Evolutionary conservation across 208 protist species (phyloP).

Genomic region (Trichomonas vaginalis): DNA sequence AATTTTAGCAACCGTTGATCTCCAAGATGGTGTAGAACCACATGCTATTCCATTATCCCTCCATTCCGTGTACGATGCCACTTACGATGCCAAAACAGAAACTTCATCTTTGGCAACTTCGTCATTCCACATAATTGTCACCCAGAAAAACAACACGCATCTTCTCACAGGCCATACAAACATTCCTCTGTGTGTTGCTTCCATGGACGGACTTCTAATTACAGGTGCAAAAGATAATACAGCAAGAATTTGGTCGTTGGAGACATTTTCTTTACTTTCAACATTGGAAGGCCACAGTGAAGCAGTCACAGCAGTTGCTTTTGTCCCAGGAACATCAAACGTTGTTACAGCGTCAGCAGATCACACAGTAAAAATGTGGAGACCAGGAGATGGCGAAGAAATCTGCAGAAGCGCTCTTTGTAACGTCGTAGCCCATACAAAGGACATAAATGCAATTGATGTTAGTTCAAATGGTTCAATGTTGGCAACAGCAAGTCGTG

Average conservation of each 20-base stretch:
- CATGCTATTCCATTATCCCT: neutral
- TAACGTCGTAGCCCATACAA: slow-evolving; percentile 7
- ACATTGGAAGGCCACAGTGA: slow-evolving; percentile 8
- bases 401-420: neutral
- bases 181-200: neutral
- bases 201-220: neutral
- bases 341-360: slow-evolving; percentile 9
- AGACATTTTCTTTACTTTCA: neutral
- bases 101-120: neutral
- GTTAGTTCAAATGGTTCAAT: slow-evolving; percentile 18
- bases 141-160: neutral
- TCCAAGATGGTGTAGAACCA: neutral
- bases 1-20: neutral
- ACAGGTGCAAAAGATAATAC: neutral
- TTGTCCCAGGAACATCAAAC: slow-evolving; percentile 19
- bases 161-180: neutral
- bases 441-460: slow-evolving; percentile 18
- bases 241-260: neutral
- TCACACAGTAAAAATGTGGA: slow-evolving; percentile 22
- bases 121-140: neutral
- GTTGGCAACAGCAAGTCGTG: slow-evolving; percentile 18
- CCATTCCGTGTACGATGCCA: neutral
- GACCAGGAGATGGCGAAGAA: neutral
- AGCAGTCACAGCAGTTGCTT: slow-evolving; percentile 11
- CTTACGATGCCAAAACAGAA: neutral